Evolutionary conservation across 2,329 filamentous ascomycete species (phyloP), one percentile per base, ranked within the genome.

Genomic region (Nigrograna mackinnonii): DNA sequence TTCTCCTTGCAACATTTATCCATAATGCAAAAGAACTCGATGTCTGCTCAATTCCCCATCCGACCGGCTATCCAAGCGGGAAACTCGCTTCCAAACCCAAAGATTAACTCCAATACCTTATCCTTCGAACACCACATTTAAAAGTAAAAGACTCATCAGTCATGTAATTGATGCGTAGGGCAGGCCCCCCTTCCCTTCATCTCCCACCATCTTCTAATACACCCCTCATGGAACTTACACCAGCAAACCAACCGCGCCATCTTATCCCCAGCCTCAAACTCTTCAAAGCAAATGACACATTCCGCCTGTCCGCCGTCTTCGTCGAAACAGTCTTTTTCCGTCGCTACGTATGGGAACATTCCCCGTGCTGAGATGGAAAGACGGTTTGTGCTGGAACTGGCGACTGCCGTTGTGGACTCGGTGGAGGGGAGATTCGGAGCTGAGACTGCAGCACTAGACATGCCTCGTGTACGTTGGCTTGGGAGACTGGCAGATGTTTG

Each of bases 231-330:
- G 49, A 85, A 85, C 52, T 83, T 83, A 68, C 82, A 85, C 49
- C 82, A 68, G 57, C 82, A 85, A 53, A 83, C 80, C 56, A 85
- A 65, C 46, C 82, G 70, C 7, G 78, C 80, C 69, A 85, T 71
- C 52, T 76, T 70, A 54, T 81, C 78, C 1, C 82, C 82, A 9
- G 76, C 73, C 52, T 80, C 75, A 57, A 84, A 85, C 41, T 85
- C 82, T 49, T 84, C 81, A 57, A 85, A 79, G 58, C 82, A 85
- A 38, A 85, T 85, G 6, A 80, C 76, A 49, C 82, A 85, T 55
- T 85, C 82, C 31, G 77, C 76, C 38, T 68, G 52, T 32, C 67
- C 64, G 2, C 71, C 72, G 14, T 79, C 75, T 40, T 81, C 78
- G 4, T 76, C 76, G 2, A 79, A 58, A 52, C 82, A 85, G 48